Evolutionary conservation across 805 yeast genomes (phyloP).

Genomic region (Grigorovia humatica): DNA sequence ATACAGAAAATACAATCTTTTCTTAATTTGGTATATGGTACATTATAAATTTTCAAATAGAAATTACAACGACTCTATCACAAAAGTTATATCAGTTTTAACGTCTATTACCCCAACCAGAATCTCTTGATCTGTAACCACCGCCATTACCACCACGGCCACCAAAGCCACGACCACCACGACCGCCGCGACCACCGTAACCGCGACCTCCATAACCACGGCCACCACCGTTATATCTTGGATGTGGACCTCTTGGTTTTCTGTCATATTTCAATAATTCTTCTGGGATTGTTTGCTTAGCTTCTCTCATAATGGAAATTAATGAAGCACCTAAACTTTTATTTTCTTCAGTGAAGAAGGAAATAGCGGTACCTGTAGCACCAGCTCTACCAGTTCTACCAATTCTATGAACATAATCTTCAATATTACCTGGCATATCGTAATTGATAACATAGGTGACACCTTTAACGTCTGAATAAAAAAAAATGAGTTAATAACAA

Average conservation of each 20-base stretch:
- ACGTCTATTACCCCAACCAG: conserved; percentile 17
- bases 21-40: too few relatives aligned
- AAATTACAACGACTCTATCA: too few relatives aligned
- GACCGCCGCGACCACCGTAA: conserved; percentile 35
- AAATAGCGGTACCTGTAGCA: conserved; percentile 86
- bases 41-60: too few relatives aligned
- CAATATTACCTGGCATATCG: conserved; percentile 97
- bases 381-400: conserved; percentile 99
- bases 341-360: conserved; percentile 85
- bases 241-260: conserved; percentile 51
- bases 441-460: conserved; percentile 86
- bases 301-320: conserved; percentile 85
- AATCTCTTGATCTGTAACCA: conserved; percentile 19
- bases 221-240: conserved; percentile 49
- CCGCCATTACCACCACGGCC: conserved; percentile 34
- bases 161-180: conserved; percentile 34
- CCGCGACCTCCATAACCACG: conserved; percentile 43
- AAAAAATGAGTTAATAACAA: too few relatives aligned
- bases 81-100: not conserved
- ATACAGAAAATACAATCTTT: too few relatives aligned
- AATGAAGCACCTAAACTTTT: conserved; percentile 83
- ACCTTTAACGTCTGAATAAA: conserved; percentile 81
- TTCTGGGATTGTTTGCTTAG: conserved; percentile 82
- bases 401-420: conserved; percentile 96
- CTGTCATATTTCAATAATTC: conserved; percentile 68